phyloP scores from a whole-genome alignment of 768 basidiomycete species.

The Mycena maculata region DNA sequence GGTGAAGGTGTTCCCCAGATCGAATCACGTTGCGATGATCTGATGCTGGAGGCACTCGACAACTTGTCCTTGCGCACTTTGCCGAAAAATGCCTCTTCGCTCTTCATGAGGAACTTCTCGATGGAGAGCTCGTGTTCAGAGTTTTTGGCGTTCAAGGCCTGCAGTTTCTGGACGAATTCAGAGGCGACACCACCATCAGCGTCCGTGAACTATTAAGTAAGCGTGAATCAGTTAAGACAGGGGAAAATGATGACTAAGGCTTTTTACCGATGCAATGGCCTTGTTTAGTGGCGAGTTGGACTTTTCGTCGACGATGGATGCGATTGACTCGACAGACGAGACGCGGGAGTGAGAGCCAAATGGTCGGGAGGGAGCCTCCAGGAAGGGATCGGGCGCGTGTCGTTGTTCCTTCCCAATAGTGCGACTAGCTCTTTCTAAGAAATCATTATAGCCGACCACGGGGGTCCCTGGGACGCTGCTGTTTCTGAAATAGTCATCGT shows the following conservation, averaged over 20 bases:
- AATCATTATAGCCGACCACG: slow-evolving; percentile 73
- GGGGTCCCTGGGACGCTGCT: slow-evolving; percentile 42
- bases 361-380: slow-evolving; percentile 79
- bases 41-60: slow-evolving; percentile 81
- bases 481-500: slow-evolving; percentile 68
- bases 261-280: slow-evolving; percentile 83
- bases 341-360: slow-evolving; percentile 86
- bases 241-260: background rate
- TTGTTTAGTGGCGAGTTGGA: slow-evolving; percentile 92
- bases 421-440: slow-evolving; percentile 87
- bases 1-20: slow-evolving; percentile 80
- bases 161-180: slow-evolving; percentile 88
- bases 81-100: slow-evolving; percentile 93
- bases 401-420: slow-evolving; percentile 85
- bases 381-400: slow-evolving; percentile 87
- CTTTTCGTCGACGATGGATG: slow-evolving; percentile 93
- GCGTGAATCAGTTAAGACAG: slow-evolving; percentile 25
- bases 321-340: slow-evolving; percentile 91
- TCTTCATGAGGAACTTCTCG: slow-evolving; percentile 90
- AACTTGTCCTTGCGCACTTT: slow-evolving; percentile 91
- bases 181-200: slow-evolving; percentile 92
- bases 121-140: slow-evolving; percentile 93
- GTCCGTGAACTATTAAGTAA: slow-evolving; percentile 82
- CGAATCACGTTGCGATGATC: slow-evolving; percentile 84
- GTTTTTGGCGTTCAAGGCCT: slow-evolving; percentile 82